phyloP scores from a whole-genome alignment of 176 grass and related monocot species.

The Oryza glumipatula region DNA sequence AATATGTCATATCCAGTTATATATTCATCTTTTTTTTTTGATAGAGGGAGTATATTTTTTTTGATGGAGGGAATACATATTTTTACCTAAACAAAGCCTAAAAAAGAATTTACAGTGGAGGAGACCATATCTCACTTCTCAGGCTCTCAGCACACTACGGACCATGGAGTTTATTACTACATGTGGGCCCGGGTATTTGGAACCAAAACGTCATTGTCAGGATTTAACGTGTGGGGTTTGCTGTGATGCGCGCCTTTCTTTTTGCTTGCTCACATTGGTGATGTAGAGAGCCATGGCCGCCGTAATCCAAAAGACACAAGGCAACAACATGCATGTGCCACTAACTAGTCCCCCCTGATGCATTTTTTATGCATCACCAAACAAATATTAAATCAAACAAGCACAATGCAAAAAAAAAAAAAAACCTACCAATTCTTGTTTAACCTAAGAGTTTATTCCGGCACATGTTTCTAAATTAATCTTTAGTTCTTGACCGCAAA shows the following conservation, averaged over 20 bases:
- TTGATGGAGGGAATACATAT: too few species aligned
- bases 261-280: slow-evolving; percentile 27
- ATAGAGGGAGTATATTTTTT: too few species aligned
- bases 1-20: too few species aligned
- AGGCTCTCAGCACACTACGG: not conserved
- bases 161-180: not conserved
- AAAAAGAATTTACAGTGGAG: not conserved
- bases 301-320: not conserved
- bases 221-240: slow-evolving; percentile 37
- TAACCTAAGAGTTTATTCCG: not conserved
- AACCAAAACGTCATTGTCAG: slow-evolving; percentile 4
- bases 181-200: not conserved
- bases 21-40: too few species aligned
- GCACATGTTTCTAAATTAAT: not conserved
- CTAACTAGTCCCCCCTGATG: slow-evolving; percentile 6
- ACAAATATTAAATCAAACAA: not conserved
- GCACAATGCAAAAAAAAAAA: not conserved
- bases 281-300: slow-evolving; percentile 34
- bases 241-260: not conserved
- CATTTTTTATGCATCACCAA: slow-evolving; percentile 29
- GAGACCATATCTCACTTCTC: not conserved
- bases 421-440: not conserved
- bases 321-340: slow-evolving; percentile 4
- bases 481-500: not conserved
- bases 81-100: not conserved